These are phyloP conservation scores for Capsella rubella DNA, from an alignment of 441 rosid genomes.

Conservation along the genomic window DNA sequence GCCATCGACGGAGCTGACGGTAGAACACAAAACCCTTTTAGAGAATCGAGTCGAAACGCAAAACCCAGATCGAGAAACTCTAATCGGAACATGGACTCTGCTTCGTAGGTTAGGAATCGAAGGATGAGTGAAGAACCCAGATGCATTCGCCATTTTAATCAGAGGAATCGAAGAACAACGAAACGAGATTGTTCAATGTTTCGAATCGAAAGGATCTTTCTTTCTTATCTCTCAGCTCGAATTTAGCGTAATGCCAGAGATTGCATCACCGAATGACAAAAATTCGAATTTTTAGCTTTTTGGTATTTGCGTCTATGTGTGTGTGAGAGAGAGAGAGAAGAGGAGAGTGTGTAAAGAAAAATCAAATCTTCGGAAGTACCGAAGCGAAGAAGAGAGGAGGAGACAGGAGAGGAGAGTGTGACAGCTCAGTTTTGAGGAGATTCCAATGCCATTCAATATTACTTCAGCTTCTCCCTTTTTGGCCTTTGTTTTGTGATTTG, in stretches of 20 bases:
- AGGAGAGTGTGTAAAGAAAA: conserved; percentile 25
- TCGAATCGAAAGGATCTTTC: conserved; percentile 36
- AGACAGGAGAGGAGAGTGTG: conserved; percentile 37
- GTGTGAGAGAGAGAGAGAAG: conserved; percentile 2
- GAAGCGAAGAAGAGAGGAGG: conserved; percentile 43
- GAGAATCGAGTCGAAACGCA: conserved; percentile 48
- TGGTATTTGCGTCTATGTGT: background rate
- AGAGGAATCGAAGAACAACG: conserved; percentile 7
- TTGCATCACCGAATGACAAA: conserved; percentile 2
- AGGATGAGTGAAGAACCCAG: conserved; percentile 66
- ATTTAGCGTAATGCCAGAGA: conserved; percentile 6
- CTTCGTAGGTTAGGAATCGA: conserved; percentile 59
- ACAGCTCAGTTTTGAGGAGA: conserved; percentile 52
- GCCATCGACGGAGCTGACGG: conserved; percentile 50
- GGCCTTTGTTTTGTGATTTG: background rate
- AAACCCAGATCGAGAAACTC: conserved; percentile 72
- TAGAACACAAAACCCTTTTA: conserved; percentile 63
- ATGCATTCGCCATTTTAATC: conserved; percentile 75
- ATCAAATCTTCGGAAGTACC: conserved; percentile 53
- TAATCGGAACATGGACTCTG: conserved; percentile 53
- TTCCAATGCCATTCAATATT: conserved; percentile 49
- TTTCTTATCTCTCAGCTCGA: conserved; percentile 34
- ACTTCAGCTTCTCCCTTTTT: background rate
- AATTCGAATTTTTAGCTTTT: background rate
- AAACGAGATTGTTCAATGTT: conserved; percentile 14